Conservation (phyloP, 371 early-diverging fungal species). For the Mortierella sp. region DNA sequence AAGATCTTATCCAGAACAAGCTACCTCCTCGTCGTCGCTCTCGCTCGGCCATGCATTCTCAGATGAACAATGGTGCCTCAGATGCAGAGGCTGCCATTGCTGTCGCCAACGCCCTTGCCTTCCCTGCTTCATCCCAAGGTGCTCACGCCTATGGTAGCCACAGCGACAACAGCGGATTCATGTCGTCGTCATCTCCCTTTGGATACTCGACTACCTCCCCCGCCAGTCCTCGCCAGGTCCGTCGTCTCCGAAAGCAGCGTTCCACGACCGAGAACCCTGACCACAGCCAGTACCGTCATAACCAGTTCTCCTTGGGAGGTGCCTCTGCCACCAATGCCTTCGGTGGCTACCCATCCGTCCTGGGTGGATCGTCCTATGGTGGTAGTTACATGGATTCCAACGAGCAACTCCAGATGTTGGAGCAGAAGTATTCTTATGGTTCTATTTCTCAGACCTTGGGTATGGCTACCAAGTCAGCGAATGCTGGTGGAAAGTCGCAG, state of each 20-base stretch:
- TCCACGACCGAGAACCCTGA: slow-evolving; percentile 24
- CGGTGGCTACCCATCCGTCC: slow-evolving; percentile 14
- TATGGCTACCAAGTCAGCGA: slow-evolving; percentile 11
- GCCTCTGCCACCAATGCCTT: slow-evolving; percentile 6
- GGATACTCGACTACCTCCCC: slow-evolving; percentile 11
- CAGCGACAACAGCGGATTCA: not conserved
- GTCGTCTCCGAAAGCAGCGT: slow-evolving; percentile 39
- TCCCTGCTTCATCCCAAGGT: not conserved
- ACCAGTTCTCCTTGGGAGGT: slow-evolving; percentile 6
- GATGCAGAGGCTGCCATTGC: slow-evolving; percentile 3
- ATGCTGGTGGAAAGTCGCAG: not conserved
- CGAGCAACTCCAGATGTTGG: slow-evolving; percentile 43
- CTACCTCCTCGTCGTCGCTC: slow-evolving; percentile 52
- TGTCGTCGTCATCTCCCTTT: slow-evolving; percentile 7
- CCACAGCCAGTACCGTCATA: slow-evolving; percentile 9
- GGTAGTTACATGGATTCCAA: slow-evolving; percentile 37
- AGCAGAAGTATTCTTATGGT: slow-evolving; percentile 36
- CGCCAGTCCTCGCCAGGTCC: slow-evolving; percentile 8
- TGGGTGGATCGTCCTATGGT: slow-evolving; percentile 14
- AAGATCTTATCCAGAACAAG: slow-evolving; percentile 32
- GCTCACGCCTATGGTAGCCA: not conserved
- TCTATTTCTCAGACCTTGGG: slow-evolving; percentile 26
- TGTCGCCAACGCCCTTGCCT: not conserved
- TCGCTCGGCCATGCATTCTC: slow-evolving; percentile 35
- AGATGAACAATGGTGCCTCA: not conserved